Conservation (phyloP, 345 rosid genomes). For the Abelmoschus esculentus region DNA sequence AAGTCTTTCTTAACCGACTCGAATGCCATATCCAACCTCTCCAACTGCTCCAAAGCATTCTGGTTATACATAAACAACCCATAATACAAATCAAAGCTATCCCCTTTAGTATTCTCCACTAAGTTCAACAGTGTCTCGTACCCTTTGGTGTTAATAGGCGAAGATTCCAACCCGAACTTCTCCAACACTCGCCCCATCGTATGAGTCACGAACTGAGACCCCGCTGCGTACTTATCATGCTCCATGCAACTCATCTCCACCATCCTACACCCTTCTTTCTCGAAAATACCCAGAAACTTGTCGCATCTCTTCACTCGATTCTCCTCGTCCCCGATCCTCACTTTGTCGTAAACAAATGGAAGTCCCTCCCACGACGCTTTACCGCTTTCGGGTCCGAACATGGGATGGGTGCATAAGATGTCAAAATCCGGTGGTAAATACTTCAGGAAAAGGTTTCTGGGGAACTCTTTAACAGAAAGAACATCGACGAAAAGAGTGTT, state of each 20-base stretch:
- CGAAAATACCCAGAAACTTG: constrained; percentile 36
- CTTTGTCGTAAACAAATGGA: constrained; percentile 52
- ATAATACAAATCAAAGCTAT: constrained; percentile 59
- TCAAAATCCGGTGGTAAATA: constrained; percentile 49
- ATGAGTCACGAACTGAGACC: constrained; percentile 77
- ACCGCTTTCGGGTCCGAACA: constrained; percentile 61
- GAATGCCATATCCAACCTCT: constrained; percentile 59
- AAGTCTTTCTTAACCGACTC: constrained; percentile 44
- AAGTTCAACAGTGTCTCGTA: constrained; percentile 74
- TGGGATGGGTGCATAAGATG: constrained; percentile 55
- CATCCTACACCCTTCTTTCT: constrained; percentile 52
- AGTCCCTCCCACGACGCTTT: constrained; percentile 37
- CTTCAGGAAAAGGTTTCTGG: constrained; percentile 31
- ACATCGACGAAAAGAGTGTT: constrained; percentile 84
- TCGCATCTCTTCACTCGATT: constrained; percentile 29
- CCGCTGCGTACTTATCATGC: constrained; percentile 60
- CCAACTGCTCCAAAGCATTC: constrained; percentile 52
- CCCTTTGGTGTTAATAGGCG: constrained; percentile 77
- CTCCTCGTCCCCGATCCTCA: constrained; percentile 36
- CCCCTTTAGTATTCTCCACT: constrained; percentile 57
- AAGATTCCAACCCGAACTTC: constrained; percentile 47
- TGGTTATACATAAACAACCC: constrained; percentile 53
- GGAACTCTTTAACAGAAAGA: constrained; percentile 62
- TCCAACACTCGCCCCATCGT: constrained; percentile 69
- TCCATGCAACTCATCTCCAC: constrained; percentile 74